Evolutionary conservation across 441 rosid species (phyloP).

Genomic region (Daphne laureola): DNA sequence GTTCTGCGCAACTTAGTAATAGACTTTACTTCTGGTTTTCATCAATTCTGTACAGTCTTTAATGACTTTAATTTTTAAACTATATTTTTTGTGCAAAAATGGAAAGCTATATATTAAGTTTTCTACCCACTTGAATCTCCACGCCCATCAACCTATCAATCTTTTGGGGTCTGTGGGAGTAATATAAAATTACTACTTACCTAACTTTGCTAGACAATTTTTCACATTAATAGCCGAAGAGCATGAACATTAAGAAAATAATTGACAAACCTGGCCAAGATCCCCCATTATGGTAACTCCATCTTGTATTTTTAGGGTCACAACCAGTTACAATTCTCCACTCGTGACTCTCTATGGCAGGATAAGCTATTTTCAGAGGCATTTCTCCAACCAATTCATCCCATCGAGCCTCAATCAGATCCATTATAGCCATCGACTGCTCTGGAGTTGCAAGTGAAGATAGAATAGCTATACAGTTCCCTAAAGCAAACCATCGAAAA

Average conservation of each 20-base stretch:
- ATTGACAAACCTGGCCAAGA: conserved; percentile 85
- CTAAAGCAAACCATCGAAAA: conserved; percentile 87
- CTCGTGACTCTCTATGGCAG: conserved; percentile 82
- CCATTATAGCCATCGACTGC: conserved; percentile 90
- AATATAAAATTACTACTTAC: too few relatives aligned
- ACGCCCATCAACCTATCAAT: too few relatives aligned
- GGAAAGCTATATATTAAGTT: too few relatives aligned
- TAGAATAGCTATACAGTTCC: conserved; percentile 78
- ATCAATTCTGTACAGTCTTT: too few relatives aligned
- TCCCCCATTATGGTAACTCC: conserved; percentile 98
- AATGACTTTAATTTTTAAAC: too few relatives aligned
- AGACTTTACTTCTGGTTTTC: too few relatives aligned
- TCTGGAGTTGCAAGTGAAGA: conserved; percentile 89
- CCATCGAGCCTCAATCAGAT: conserved; percentile 88
- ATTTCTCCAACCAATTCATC: conserved; percentile 91
- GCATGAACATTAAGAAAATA: conserved; percentile 1
- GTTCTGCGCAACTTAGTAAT: too few relatives aligned
- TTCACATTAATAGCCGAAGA: too few relatives aligned
- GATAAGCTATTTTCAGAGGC: conserved; percentile 84
- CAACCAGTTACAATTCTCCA: conserved; percentile 86
- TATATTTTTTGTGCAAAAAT: too few relatives aligned
- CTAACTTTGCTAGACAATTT: too few relatives aligned
- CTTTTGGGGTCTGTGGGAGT: too few relatives aligned
- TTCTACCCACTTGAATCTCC: too few relatives aligned
- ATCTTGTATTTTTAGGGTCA: conserved; percentile 91